Evolutionary conservation across 345 rosid genomes (phyloP).

Genomic region (Citrus australasica): DNA sequence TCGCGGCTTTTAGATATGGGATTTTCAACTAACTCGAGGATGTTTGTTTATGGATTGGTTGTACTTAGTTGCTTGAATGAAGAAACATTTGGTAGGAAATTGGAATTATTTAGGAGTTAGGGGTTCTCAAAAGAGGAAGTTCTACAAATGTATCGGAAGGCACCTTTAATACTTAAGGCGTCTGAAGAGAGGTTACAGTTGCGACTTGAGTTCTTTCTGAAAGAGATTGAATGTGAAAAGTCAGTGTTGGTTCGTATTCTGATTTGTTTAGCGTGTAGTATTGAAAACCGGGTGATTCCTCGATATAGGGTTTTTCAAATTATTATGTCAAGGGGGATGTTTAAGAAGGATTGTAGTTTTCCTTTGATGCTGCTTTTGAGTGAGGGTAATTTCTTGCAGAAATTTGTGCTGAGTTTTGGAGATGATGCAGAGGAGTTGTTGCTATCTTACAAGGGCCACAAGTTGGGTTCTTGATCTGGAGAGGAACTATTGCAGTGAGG

Average conservation of each 20-base stretch:
- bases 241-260: slow-evolving; percentile 22
- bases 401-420: slow-evolving; percentile 23
- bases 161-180: slow-evolving; percentile 24
- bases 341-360: slow-evolving; percentile 25
- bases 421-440: slow-evolving; percentile 32
- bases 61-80: slow-evolving; percentile 27
- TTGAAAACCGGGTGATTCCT: slow-evolving; percentile 37
- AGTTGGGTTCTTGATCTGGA: not conserved
- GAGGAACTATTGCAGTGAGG: not conserved
- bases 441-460: slow-evolving; percentile 27
- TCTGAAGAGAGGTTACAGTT: slow-evolving; percentile 30
- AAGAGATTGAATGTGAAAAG: slow-evolving; percentile 21
- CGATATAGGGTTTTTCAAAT: slow-evolving; percentile 36
- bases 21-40: slow-evolving; percentile 32
- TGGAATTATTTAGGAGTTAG: slow-evolving; percentile 17
- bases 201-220: slow-evolving; percentile 31
- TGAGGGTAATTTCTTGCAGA: slow-evolving; percentile 23
- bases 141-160: slow-evolving; percentile 21
- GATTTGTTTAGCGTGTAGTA: slow-evolving; percentile 15
- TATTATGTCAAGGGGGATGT: slow-evolving; percentile 24
- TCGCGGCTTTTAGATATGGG: slow-evolving; percentile 23
- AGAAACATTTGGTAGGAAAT: slow-evolving; percentile 21
- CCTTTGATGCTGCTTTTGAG: not conserved
- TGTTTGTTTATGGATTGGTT: slow-evolving; percentile 32
- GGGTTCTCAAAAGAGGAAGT: slow-evolving; percentile 29